Evolutionary conservation across 148 eudicot species (phyloP).

Genomic region (Euryodendron excelsum): DNA sequence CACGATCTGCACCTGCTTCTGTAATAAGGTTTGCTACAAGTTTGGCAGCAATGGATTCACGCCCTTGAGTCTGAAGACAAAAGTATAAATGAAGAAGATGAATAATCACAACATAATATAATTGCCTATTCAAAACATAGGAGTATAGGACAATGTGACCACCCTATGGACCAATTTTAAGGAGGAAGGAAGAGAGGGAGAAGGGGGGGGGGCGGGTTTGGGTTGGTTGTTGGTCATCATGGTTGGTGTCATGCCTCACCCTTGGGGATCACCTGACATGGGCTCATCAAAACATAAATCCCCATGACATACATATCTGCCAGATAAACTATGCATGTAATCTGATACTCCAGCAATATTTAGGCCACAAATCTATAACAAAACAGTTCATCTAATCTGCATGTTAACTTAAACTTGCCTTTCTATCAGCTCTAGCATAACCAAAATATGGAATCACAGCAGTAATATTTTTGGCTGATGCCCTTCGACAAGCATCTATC

Average conservation of each 20-base stretch:
- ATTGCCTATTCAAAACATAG: neutral
- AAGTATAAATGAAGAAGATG: neutral
- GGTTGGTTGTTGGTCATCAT: neutral
- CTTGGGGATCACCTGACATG: too few relatives aligned
- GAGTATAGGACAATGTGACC: neutral
- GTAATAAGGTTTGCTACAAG: constrained; percentile 86
- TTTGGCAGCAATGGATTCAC: constrained; percentile 94
- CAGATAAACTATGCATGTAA: constrained; percentile 1
- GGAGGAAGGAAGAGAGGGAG: too few relatives aligned
- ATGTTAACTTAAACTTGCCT: constrained; percentile 37
- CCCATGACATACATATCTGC: neutral
- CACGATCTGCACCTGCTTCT: constrained; percentile 90
- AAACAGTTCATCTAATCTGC: neutral
- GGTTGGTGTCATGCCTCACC: neutral
- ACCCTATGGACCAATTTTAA: neutral
- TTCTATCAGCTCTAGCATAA: constrained; percentile 96
- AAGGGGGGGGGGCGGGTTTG: too few relatives aligned
- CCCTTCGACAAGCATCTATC: constrained; percentile 97
- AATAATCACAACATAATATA: neutral
- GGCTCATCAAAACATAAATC: neutral
- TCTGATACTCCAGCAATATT: neutral
- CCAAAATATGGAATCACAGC: constrained; percentile 98
- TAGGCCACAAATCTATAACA: neutral
- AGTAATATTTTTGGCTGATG: constrained; percentile 92
- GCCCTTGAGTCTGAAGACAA: constrained; percentile 79